Percentiles rank a stretch among this genome's conserved stretches.
Evolutionary conservation across 306 rosid species (phyloP).

Genomic region (Gleditsia sinensis): DNA sequence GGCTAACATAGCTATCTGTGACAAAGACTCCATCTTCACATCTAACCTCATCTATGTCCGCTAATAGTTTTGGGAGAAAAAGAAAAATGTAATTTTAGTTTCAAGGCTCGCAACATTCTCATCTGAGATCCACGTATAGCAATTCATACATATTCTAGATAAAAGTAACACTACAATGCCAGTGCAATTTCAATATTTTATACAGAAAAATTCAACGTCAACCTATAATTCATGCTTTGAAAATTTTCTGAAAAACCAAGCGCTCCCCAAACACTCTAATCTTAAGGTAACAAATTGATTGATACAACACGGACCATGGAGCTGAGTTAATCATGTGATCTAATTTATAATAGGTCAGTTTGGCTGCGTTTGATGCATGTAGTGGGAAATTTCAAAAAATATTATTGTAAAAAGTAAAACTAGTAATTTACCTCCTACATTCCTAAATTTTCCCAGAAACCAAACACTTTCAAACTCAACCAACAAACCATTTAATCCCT

Average conservation of each 20-base stretch:
- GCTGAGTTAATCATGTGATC: no score
- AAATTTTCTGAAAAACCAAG: background rate
- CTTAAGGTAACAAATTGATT: background rate
- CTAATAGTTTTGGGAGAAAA: slow-evolving; percentile 29
- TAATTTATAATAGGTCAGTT: no score
- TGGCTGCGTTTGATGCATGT: no score
- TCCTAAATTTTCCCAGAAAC: slow-evolving; percentile 13
- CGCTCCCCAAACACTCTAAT: background rate
- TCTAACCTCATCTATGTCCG: slow-evolving; percentile 56
- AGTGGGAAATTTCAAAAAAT: no score
- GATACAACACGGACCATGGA: slow-evolving; percentile 19
- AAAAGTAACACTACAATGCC: slow-evolving; percentile 1
- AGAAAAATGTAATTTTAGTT: slow-evolving; percentile 1
- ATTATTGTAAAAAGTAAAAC: no score
- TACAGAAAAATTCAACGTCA: background rate
- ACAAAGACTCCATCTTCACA: slow-evolving; percentile 46
- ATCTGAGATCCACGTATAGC: slow-evolving; percentile 16
- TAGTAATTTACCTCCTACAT: background rate
- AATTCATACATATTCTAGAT: slow-evolving; percentile 30
- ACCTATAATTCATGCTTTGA: background rate
- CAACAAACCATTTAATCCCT: background rate
- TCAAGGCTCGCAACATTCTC: slow-evolving; percentile 1
- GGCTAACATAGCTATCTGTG: slow-evolving; percentile 36
- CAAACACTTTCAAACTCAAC: slow-evolving; percentile 27
- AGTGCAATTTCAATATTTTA: background rate